phyloP scores from a whole-genome alignment of 805 yeast genomes.

The Ogataea minuta region DNA sequence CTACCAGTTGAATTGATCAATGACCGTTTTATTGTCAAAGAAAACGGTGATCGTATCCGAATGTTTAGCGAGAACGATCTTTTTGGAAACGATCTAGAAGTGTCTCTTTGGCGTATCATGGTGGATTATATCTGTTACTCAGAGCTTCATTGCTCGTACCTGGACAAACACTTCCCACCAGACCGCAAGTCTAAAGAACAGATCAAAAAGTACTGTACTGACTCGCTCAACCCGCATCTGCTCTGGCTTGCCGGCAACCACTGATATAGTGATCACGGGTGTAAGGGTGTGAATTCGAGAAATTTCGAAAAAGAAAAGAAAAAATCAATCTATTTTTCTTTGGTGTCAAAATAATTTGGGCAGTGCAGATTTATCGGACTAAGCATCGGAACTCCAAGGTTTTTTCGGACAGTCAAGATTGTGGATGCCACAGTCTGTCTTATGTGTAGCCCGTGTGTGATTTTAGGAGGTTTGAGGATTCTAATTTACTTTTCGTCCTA shows the following conservation, averaged over 20 bases:
- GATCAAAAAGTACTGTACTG: conserved; percentile 25
- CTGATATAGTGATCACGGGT: too few species aligned
- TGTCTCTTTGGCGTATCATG: conserved; percentile 32
- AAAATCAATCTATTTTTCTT: not conserved
- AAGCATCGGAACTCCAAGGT: too few species aligned
- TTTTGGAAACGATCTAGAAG: conserved; percentile 24
- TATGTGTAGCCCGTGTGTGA: too few species aligned
- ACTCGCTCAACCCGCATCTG: conserved; percentile 30
- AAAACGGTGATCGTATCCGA: conserved; percentile 32
- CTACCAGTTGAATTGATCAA: conserved; percentile 33
- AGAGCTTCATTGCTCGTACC: conserved; percentile 28
- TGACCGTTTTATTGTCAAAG: conserved; percentile 28
- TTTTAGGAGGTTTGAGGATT: not conserved
- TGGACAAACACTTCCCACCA: conserved; percentile 26
- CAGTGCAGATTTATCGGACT: conserved; percentile 10
- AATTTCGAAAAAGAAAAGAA: conserved; percentile 6
- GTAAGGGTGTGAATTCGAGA: conserved; percentile 6
- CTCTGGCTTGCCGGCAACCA: conserved; percentile 29
- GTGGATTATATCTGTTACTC: conserved; percentile 33
- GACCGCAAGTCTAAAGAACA: conserved; percentile 12
- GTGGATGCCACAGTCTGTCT: too few species aligned
- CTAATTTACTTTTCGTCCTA: not conserved
- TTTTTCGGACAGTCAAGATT: too few species aligned
- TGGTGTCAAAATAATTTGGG: not conserved
- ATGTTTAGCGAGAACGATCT: conserved; percentile 26